Evolutionary conservation across 2,329 filamentous ascomycete genomes (phyloP), one percentile per base, ranked within the genome.

Genomic region (Pseudopyrenochaeta lycopersici): DNA sequence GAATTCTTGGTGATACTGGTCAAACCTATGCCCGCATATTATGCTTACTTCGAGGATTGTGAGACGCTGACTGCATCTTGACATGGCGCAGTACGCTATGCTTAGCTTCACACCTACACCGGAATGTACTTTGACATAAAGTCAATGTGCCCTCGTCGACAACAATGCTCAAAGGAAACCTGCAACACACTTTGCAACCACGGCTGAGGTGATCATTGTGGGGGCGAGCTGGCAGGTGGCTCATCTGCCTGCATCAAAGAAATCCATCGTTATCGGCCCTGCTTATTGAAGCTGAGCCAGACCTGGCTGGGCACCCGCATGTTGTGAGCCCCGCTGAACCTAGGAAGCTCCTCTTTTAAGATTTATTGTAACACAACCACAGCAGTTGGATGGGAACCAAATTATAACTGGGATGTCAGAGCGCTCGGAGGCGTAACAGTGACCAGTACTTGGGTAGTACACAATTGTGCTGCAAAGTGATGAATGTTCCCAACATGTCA

Each of bases 331-430:
- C 63, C 3, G 50, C 56, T 15, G 69, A 62, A 15, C 65, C 54
- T 36, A 50, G 63, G n/a, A 36, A 52, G 4, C 47, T 75, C 4
- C 58, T 69, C 49, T 46, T 58, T 42, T 70, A 68, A 1, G 62
- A 66, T 1, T 53, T 75, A 0, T 74, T 76, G 40, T 75, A 62
- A 60, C 63, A 0, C 71, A 71, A 1, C 74, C 76, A 45, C 49
- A 49, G 2, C 60, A 75, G 48, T 52, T 75, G 1, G 50, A 72
- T 47, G 56, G 60, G 11, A 51, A 1, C 52, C 51, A 17, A 58
- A 57, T 33, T 73, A 69, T 36, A 73, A 72, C 15, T 62, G 61
- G 15, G 71, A 62, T 1, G 68, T 72, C 1, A 71, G 68, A 30
- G 64, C 35, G 58, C 11, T 63, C 73, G 6, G 62, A 3, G 71